Evolutionary conservation across 106 monocot genomes (phyloP), one percentile per base, ranked within the genome.

Genomic region (Acanthochlamys bracteata): DNA sequence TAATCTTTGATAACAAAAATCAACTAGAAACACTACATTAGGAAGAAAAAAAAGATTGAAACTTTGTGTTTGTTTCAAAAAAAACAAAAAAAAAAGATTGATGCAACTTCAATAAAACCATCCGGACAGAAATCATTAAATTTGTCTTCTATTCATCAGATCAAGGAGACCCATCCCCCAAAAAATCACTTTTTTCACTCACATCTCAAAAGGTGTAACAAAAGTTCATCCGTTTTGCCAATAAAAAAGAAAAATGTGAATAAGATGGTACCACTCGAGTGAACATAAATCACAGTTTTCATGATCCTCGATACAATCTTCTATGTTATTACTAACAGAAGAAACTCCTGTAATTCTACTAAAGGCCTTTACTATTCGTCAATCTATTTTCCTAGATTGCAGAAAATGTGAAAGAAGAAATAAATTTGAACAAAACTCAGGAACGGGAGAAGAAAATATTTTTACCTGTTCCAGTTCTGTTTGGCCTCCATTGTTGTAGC

Each of bases 1-100:
- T 25, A 42, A 4, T 60, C 24, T 12, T 49, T 43, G 49, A 53
- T 66, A 59, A 40, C 23, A 76, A 17, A 71, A 53, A 39, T 61
- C 66, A 66, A 71, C 41, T 19, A 14, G 67, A 54, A 55, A 42
- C 21, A 0, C 12, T n/a, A 40, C 61, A 65, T 42, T 4, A 63
- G 22, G 42, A 41, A 17, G n/a, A 3, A 63, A 41, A n/a, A 33
- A 33, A 33, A 45, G 19, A 17, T 20, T 11, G 24, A 23, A 23
- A 14, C 23, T 63, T 22, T 43, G 20, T 21, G 13, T 7, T 7
- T 43, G 9, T 25, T 59, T 25, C 25, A 1, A 17, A 21, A 3
- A 63, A 41, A 33, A 25, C 33, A 17, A 21, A 3, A 63, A 41
- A 33, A 25, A 59, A 59, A 55, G 20, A 55, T 9, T 15, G 9